Base-by-base conservation (phyloP, 2,329 filamentous ascomycete species). In the Monosporascus sp. region DNA sequence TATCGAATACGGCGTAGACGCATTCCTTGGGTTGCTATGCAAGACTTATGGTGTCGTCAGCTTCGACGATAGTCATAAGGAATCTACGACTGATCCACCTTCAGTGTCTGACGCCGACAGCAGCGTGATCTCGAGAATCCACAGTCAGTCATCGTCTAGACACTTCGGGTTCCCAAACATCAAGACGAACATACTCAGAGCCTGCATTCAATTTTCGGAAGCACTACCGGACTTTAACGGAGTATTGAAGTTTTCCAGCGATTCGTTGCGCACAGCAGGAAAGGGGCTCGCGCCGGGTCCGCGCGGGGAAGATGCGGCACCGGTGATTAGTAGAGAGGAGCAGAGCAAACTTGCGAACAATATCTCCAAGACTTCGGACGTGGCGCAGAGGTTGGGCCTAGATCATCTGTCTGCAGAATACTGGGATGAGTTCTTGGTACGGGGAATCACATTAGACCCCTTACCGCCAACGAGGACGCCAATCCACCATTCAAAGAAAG, bases 391-490 rank as follows among this genome's bases (percentile, higher is more conserved):
- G 54, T 72, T 97, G 25, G 91, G 91, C 1, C 73, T 91, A 27
- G 74, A 80, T 5, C 73, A 86, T 52, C 71, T 93, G 42, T 79
- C 84, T 50, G 91, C 90, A 6, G 88, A 94, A 60, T 99, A 97
- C 66, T 99, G 94, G 94, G 94, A 99, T 68, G 90, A 96, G 64
- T 97, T 97, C 62, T 76, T 99, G 8, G 80, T 99, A 47, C 85
- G 94, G 48, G 84, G 84, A 57, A 75, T 96, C 60, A 82, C 85
- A 51, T 74, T 96, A 44, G 82, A 91, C 49, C 76, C 87, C 24
- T 69, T 83, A 38, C 74, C 84, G 9, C 71, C 75, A 42, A 78
- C 79, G 11, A 79, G 81, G 58, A 79, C 80, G 17, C 86, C 89
- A 0, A 80, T 89, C 49, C 78, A 86, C 6, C 88, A 91, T 62